These are phyloP conservation scores for Plasmodiophora brassicae DNA, from an alignment of 208 protist genomes.

Conservation along the genomic window DNA sequence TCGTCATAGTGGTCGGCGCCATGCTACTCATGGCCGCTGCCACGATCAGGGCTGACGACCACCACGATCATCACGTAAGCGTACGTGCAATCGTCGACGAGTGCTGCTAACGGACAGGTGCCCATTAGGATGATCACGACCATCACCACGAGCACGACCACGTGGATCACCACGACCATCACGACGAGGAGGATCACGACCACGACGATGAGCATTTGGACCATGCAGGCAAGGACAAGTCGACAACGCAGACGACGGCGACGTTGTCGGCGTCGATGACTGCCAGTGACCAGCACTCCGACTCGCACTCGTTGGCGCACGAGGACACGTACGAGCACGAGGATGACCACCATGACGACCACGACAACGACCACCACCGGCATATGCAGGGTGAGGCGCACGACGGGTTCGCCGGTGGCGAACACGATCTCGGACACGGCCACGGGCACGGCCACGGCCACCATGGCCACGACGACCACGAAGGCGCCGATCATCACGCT, in stretches of 20 bases:
- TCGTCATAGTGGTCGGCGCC: background rate
- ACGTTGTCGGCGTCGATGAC: slow-evolving; percentile 16
- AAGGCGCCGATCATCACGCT: background rate
- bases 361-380: background rate
- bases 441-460: background rate
- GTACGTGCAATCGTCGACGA: background rate
- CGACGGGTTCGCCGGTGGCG: background rate
- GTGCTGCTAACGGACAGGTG: background rate
- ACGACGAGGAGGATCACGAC: slow-evolving; percentile 28
- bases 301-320: slow-evolving; percentile 10
- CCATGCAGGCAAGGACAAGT: slow-evolving; percentile 15
- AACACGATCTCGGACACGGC: background rate
- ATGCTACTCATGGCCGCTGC: background rate
- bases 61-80: background rate
- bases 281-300: background rate
- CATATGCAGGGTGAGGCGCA: slow-evolving; percentile 9
- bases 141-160: slow-evolving; percentile 30
- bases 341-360: slow-evolving; percentile 23
- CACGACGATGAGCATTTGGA: slow-evolving; percentile 22
- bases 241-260: background rate
- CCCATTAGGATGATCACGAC: background rate
- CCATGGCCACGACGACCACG: background rate
- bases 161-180: slow-evolving; percentile 30
- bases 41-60: background rate
- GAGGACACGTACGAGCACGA: slow-evolving; percentile 30